A percentile compares a stretch with the other conserved stretches of the same genome.
These are phyloP conservation scores for Skeletonema menzelii DNA, from an alignment of 108 stramenopile species.

Conservation along the genomic window DNA sequence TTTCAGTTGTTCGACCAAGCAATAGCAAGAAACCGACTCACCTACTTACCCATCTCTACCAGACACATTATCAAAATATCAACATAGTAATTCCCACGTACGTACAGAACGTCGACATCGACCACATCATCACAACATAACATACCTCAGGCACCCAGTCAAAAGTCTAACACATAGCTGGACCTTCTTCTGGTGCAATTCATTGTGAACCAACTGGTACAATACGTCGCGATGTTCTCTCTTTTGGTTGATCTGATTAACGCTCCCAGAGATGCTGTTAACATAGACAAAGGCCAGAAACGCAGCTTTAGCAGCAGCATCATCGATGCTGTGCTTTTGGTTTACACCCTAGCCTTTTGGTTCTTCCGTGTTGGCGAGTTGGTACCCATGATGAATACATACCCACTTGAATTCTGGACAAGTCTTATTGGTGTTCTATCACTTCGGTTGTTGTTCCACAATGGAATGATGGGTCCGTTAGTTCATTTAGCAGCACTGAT, in stretches of 20 bases:
- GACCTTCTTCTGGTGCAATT: no score
- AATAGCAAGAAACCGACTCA: no score
- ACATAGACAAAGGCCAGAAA: background rate
- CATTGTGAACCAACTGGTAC: no score
- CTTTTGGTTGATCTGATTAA: background rate
- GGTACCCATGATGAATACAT: background rate
- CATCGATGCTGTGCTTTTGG: background rate
- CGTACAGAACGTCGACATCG: no score
- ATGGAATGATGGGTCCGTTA: conserved; percentile 6
- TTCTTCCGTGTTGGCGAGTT: conserved; percentile 34
- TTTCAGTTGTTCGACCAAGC: no score
- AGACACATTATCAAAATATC: no score
- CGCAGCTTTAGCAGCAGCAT: background rate
- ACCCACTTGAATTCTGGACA: conserved; percentile 2
- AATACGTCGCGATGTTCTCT: background rate
- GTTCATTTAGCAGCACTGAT: conserved; percentile 14
- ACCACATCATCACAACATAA: no score
- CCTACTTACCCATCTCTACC: no score
- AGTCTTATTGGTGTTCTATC: conserved; percentile 18
- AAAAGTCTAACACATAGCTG: no score
- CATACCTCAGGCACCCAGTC: no score
- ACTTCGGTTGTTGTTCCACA: background rate
- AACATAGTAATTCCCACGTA: no score
- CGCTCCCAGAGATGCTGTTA: background rate
- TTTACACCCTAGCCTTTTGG: conserved; percentile 19